Conservation (phyloP, 495 filamentous ascomycete species). For the Delitschia confertaspora region DNA sequence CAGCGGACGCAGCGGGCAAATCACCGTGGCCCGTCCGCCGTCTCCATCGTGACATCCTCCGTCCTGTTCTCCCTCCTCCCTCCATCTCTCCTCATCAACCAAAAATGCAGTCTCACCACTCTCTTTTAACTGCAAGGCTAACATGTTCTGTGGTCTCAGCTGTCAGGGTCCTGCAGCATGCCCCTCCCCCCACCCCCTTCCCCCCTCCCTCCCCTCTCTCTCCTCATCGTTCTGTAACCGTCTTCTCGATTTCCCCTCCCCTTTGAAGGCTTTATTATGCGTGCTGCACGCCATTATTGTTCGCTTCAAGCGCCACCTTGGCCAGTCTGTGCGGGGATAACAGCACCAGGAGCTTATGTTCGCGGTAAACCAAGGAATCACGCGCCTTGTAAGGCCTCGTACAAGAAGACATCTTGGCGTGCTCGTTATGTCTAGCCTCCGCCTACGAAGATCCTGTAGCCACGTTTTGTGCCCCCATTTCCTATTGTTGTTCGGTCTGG, state of each 20-base stretch:
- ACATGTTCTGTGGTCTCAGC: too few species aligned
- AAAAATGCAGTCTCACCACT: constrained; percentile 12
- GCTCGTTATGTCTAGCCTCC: constrained; percentile 6
- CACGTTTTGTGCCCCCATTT: constrained; percentile 15
- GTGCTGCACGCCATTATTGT: constrained; percentile 27
- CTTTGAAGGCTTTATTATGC: constrained; percentile 21
- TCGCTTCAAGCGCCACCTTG: constrained; percentile 27
- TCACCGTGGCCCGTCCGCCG: constrained; percentile 17
- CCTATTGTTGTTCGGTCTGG: neutral
- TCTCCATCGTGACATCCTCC: constrained; percentile 11
- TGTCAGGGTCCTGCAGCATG: too few species aligned
- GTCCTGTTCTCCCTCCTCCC: too few species aligned
- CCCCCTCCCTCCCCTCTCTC: too few species aligned
- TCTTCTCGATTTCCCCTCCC: too few species aligned
- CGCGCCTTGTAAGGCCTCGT: constrained; percentile 13
- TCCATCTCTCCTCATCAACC: constrained; percentile 28
- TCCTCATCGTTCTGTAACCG: too few species aligned
- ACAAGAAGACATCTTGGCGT: constrained; percentile 10
- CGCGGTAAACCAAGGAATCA: constrained; percentile 20
- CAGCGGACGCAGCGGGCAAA: constrained; percentile 14
- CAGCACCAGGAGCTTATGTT: constrained; percentile 3
- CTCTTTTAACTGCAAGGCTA: constrained; percentile 6
- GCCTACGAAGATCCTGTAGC: constrained; percentile 8
- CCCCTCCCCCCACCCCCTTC: too few species aligned
- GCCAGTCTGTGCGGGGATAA: constrained; percentile 20